Evolutionary conservation across 225 moss, liverwort and hornwort genomes (phyloP).

Genomic region (Anthoceros angustus): DNA sequence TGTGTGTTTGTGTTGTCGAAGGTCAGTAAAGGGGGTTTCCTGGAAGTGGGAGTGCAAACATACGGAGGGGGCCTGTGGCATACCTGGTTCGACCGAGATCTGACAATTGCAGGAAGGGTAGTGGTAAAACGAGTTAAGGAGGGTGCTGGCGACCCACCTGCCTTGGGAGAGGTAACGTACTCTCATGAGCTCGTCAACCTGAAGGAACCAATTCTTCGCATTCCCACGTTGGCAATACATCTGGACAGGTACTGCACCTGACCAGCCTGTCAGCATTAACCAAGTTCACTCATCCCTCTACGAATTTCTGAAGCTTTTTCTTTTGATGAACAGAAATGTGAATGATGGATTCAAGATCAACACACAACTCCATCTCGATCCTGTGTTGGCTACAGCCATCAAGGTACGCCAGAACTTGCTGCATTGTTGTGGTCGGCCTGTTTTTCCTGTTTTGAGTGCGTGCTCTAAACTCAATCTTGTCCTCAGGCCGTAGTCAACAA

Average conservation of each 20-base stretch:
- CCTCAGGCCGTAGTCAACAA: conserved; percentile 52
- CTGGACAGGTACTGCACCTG: conserved; percentile 36
- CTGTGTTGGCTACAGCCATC: conserved; percentile 74
- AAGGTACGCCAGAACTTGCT: conserved; percentile 27
- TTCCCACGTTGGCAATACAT: conserved; percentile 92
- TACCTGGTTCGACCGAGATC: conserved; percentile 97
- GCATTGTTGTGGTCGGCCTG: neutral
- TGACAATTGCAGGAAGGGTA: conserved; percentile 85
- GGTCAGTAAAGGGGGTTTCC: conserved; percentile 64
- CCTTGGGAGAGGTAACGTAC: conserved; percentile 18
- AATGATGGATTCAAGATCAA: conserved; percentile 83
- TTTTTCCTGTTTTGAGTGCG: neutral
- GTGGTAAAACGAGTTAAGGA: conserved; percentile 40
- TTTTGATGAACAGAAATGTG: conserved; percentile 27
- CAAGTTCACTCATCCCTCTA: neutral
- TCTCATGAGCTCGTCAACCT: conserved; percentile 84
- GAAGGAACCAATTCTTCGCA: conserved; percentile 64
- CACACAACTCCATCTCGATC: conserved; percentile 77
- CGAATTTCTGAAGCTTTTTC: neutral
- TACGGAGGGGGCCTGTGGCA: conserved; percentile 98
- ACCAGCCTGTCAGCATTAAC: neutral
- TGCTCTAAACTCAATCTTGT: neutral
- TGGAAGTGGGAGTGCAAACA: conserved; percentile 81
- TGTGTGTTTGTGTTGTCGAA: conserved; percentile 10
- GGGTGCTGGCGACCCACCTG: conserved; percentile 10